Base-by-base conservation (phyloP, 129 eudicot species). In the Arctium minus region DNA sequence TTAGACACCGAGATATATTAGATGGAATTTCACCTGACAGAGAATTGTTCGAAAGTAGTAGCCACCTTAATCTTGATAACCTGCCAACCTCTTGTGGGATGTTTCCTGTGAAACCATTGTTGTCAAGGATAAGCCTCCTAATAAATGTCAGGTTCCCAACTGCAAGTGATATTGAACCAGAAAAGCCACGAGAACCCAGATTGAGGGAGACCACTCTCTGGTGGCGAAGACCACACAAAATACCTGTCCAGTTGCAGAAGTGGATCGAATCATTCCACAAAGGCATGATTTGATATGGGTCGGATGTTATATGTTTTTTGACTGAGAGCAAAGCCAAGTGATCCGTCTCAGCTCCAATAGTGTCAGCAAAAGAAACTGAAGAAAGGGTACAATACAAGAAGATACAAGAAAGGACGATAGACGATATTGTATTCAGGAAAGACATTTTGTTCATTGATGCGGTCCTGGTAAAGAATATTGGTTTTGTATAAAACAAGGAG, bases 131-230 rank as follows among this genome's bases (percentile, higher is more conserved):
- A 53, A 86, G 74, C 5, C 72, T 76, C 56, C 64, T n/a, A 65
- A 86, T 84, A 79, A 86, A 86, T 22, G 78, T 73, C 7, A 86
- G 69, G 65, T 86, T 86, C 46, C 89, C 86, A 8, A 86, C 9
- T 70, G 70, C 75, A 36, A 86, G 89, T 9, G 89, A 78, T 31
- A 86, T 27, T 29, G 86, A 65, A 33, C 89, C 88, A 6, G 80
- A 77, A 11, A 85, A 70, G 56, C 67, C 50, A 62, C 74, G 39
- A 2, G 87, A 84, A 65, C 67, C 35, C 29, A 84, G 39, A 73
- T 79, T 15, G 67, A 84, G 69, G 5, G 73, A 31, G 27, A 84
- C 83, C 2, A 72, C 87, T 44, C 87, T 48, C 31, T n/a, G 78
- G 75, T 73, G 87, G 42, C 60, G 44, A 35, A 5, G 80, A 71